Evolutionary conservation across 2,329 filamentous ascomycete species (phyloP).

Genomic region (Nakataea oryzae): DNA sequence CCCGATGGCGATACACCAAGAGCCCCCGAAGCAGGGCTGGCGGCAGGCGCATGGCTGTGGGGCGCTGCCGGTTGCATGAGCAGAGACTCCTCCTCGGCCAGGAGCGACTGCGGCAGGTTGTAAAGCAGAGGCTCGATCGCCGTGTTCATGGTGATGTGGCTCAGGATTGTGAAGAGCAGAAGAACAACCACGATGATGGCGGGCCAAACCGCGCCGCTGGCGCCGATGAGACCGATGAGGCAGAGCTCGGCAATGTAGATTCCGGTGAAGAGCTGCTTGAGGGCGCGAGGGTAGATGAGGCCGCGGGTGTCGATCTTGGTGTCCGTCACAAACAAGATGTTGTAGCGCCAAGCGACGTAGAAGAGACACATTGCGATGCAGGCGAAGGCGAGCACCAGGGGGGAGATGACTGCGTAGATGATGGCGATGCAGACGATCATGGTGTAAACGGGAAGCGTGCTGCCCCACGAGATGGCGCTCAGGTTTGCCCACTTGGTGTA

Average conservation of each 20-base stretch:
- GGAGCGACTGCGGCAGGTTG: slow-evolving; percentile 66
- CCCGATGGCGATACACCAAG: slow-evolving; percentile 5
- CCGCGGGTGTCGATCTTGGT: slow-evolving; percentile 80
- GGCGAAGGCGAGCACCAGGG: slow-evolving; percentile 75
- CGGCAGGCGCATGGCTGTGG: slow-evolving; percentile 12
- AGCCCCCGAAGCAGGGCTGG: slow-evolving; percentile 4
- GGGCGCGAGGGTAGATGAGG: slow-evolving; percentile 77
- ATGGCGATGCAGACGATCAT: slow-evolving; percentile 56
- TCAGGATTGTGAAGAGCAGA: slow-evolving; percentile 64
- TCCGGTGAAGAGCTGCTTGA: slow-evolving; percentile 78
- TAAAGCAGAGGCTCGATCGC: slow-evolving; percentile 67
- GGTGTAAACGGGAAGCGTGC: slow-evolving; percentile 69
- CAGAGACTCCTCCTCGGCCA: slow-evolving; percentile 31
- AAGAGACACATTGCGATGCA: slow-evolving; percentile 68
- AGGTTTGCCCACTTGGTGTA: slow-evolving; percentile 69
- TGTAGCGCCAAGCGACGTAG: slow-evolving; percentile 82
- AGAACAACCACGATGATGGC: slow-evolving; percentile 65
- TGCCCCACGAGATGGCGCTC: slow-evolving; percentile 72
- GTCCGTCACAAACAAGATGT: slow-evolving; percentile 73
- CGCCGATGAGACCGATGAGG: slow-evolving; percentile 70
- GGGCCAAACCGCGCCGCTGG: slow-evolving; percentile 56
- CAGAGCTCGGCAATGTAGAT: slow-evolving; percentile 74
- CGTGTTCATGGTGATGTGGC: slow-evolving; percentile 63
- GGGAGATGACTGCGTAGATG: slow-evolving; percentile 75
- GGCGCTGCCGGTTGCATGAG: slow-evolving; percentile 6